Conservation (phyloP, 192 early-diverging fungal species). For the Diversispora eburnea region DNA sequence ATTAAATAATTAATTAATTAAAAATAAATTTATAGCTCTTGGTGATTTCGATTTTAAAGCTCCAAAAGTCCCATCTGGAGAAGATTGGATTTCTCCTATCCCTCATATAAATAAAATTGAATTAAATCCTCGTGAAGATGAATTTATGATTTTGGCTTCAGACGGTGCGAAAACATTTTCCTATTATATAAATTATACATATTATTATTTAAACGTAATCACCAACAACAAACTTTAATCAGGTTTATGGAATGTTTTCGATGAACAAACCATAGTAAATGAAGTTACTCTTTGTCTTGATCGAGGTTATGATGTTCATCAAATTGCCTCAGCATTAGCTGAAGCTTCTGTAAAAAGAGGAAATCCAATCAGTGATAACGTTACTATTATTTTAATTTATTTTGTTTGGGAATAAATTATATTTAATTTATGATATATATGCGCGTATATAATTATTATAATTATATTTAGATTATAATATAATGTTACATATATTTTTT, state of each 20-base stretch:
- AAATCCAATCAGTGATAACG: background rate
- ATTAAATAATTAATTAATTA: background rate
- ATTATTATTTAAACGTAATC: background rate
- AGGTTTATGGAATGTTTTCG: constrained; percentile 14
- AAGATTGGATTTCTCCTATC: constrained; percentile 8
- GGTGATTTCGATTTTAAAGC: constrained; percentile 18
- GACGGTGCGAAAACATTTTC: background rate
- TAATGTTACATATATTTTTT: no score
- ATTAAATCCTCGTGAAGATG: constrained; percentile 1
- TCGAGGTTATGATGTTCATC: constrained; percentile 1
- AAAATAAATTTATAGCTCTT: background rate
- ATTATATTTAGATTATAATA: no score
- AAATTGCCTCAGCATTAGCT: background rate
- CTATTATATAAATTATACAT: background rate
- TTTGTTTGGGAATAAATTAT: background rate
- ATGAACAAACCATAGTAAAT: background rate
- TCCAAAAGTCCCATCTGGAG: background rate
- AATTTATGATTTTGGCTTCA: constrained; percentile 14
- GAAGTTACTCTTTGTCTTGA: background rate
- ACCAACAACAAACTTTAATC: background rate
- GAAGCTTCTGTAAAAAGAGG: background rate
- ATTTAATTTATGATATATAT: no score
- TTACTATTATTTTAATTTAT: constrained; percentile 1
- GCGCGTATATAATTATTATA: no score
- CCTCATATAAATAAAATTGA: background rate